Conservation (phyloP, 2,329 filamentous ascomycete genomes). For the Talaromyces verruculosus region DNA sequence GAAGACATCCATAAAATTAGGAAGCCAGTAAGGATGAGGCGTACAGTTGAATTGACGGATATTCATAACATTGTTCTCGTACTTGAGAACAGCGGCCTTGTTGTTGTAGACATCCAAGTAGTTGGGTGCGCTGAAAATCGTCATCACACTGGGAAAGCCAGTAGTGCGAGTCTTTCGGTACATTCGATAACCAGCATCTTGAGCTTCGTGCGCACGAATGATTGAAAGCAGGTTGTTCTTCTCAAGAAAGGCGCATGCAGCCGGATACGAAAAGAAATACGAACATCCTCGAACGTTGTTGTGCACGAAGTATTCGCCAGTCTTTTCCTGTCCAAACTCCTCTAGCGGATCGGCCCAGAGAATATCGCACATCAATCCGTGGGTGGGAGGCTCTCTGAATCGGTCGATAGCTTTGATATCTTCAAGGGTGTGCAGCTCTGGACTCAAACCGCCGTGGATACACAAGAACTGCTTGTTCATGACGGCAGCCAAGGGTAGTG, state of each 20-base stretch:
- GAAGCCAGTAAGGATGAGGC: conserved; percentile 97
- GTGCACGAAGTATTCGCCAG: conserved; percentile 94
- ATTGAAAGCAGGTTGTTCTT: conserved; percentile 98
- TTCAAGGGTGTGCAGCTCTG: conserved; percentile 92
- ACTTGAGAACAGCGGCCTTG: conserved; percentile 97
- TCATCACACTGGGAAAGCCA: conserved; percentile 99
- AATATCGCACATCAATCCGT: conserved; percentile 98
- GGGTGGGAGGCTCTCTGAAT: conserved; percentile 94
- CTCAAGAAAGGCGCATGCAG: conserved; percentile 94
- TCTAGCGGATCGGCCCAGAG: conserved; percentile 98
- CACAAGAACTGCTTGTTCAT: conserved; percentile 99
- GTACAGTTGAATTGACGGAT: conserved; percentile 99
- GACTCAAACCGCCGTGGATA: conserved; percentile 94
- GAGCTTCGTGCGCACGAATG: conserved; percentile 95
- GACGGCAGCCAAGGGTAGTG: conserved; percentile 85
- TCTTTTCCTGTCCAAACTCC: conserved; percentile 98
- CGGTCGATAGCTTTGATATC: conserved; percentile 93
- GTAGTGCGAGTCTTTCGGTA: conserved; percentile 98
- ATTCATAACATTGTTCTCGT: conserved; percentile 99
- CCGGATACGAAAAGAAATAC: conserved; percentile 98
- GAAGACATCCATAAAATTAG: conserved; percentile 99
- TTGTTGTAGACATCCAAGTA: conserved; percentile 99
- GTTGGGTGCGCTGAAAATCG: conserved; percentile 98
- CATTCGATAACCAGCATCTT: conserved; percentile 98
- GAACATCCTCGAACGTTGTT: conserved; percentile 98